Conservation (phyloP, 352 stramenopile species). For the Phytophthora palmivora region DNA sequence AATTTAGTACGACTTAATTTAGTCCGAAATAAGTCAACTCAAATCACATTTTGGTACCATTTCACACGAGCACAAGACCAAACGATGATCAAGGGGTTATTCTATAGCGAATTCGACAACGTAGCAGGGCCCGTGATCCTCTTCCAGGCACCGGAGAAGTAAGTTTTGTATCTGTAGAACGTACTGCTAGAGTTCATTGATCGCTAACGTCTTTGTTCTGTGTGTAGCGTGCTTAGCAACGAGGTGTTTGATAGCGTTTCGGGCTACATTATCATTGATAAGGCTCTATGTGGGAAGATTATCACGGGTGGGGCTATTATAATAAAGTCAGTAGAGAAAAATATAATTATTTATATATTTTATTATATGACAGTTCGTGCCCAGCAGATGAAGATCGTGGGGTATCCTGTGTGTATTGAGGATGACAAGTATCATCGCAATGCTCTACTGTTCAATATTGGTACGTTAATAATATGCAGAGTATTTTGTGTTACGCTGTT, state of each 20-base stretch:
- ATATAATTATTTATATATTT: conserved; percentile 1
- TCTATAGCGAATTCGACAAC: conserved; percentile 95
- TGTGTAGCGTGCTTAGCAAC: conserved; percentile 74
- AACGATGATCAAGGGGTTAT: conserved; percentile 84
- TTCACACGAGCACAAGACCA: too few species aligned
- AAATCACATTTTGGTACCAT: too few species aligned
- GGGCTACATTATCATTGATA: conserved; percentile 92
- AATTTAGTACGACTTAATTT: conserved; percentile 9
- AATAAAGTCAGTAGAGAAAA: too few species aligned
- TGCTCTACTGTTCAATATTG: conserved; percentile 90
- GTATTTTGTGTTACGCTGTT: not conserved
- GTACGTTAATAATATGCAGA: conserved; percentile 4
- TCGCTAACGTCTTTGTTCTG: conserved; percentile 1
- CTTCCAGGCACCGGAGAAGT: conserved; percentile 88
- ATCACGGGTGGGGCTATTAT: conserved; percentile 65
- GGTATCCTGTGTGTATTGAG: conserved; percentile 89
- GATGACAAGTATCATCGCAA: conserved; percentile 93
- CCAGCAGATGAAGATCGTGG: conserved; percentile 86
- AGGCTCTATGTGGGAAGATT: conserved; percentile 88
- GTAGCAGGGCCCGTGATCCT: conserved; percentile 89
- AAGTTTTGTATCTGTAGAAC: conserved; percentile 11
- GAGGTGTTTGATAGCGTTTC: conserved; percentile 89
- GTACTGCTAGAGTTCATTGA: not conserved
- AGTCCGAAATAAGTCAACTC: not conserved
- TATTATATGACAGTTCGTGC: conserved; percentile 52